Percentiles rank a stretch among this genome's conserved stretches.
Evolutionary conservation across 1,284 basidiomycete species (phyloP).

Genomic region (Pseudozyma hubeiensis): DNA sequence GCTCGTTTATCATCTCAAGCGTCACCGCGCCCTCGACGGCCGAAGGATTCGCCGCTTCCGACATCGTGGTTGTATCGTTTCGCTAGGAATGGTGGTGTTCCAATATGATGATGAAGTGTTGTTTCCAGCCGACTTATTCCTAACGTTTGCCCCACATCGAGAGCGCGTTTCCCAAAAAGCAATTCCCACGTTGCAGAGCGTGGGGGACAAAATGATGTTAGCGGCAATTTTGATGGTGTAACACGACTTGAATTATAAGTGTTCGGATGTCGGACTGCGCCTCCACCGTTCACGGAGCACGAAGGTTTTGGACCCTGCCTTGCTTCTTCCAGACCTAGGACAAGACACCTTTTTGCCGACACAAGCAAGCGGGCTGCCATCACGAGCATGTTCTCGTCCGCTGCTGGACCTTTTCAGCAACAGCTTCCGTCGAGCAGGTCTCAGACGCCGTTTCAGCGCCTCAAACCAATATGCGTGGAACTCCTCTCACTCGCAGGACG

Average conservation of each 20-base stretch:
- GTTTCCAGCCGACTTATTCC: neutral
- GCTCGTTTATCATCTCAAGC: slow-evolving; percentile 45
- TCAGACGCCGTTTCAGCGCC: slow-evolving; percentile 39
- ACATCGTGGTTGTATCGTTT: slow-evolving; percentile 7
- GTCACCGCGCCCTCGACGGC: slow-evolving; percentile 19
- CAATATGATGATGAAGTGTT: neutral
- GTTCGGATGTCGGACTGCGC: slow-evolving; percentile 22
- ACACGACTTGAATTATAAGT: neutral
- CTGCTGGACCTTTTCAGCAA: slow-evolving; percentile 25
- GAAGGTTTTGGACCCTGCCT: slow-evolving; percentile 15
- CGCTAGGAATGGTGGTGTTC: neutral
- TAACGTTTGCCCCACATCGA: slow-evolving; percentile 9
- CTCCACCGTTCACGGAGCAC: slow-evolving; percentile 18
- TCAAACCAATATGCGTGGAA: slow-evolving; percentile 59
- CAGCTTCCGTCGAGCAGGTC: neutral
- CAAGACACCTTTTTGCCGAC: too few species aligned
- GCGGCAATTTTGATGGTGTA: neutral
- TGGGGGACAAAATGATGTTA: neutral
- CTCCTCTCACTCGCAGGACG: slow-evolving; percentile 37
- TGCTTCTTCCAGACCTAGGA: neutral
- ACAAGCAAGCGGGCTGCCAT: too few species aligned
- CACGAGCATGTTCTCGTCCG: slow-evolving; percentile 20
- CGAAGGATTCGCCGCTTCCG: neutral
- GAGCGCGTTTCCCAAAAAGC: neutral
- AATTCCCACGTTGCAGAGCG: neutral